Evolutionary conservation across 2,329 filamentous ascomycete genomes (phyloP).

Genomic region (Sclerotinia subarctica): DNA sequence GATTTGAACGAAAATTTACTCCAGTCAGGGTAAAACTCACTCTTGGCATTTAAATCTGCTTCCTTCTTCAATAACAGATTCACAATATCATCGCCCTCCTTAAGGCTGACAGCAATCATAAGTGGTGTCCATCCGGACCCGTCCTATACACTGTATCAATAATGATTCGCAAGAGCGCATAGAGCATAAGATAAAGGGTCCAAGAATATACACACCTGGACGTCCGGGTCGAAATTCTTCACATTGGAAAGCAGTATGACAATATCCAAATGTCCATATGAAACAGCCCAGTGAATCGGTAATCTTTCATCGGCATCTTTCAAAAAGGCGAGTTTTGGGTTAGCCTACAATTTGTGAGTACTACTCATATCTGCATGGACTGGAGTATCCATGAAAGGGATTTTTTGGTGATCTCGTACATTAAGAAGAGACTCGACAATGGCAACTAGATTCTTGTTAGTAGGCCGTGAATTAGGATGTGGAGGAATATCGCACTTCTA

Average conservation of each 20-base stretch:
- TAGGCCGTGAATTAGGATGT: constrained; percentile 15
- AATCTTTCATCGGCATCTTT: constrained; percentile 86
- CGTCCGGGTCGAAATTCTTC: constrained; percentile 78
- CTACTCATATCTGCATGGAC: constrained; percentile 7
- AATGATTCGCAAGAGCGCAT: neutral
- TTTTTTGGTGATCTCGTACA: constrained; percentile 44
- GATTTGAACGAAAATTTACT: neutral
- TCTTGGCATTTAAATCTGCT: constrained; percentile 72
- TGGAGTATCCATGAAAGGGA: neutral
- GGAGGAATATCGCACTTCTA: constrained; percentile 57
- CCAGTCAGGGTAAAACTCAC: constrained; percentile 41
- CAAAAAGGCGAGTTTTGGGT: constrained; percentile 68
- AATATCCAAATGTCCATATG: constrained; percentile 75
- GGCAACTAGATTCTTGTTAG: constrained; percentile 50
- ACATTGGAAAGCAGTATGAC: constrained; percentile 67
- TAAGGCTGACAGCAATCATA: constrained; percentile 77
- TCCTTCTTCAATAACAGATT: constrained; percentile 65
- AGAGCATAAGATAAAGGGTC: neutral
- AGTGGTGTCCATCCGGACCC: constrained; percentile 78
- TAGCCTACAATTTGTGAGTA: constrained; percentile 52
- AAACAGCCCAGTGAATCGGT: constrained; percentile 90
- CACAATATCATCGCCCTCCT: constrained; percentile 67
- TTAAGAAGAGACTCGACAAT: constrained; percentile 72
- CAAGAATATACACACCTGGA: constrained; percentile 53
- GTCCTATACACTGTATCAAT: constrained; percentile 48